Conservation (phyloP, 768 basidiomycete genomes). For the Podaxis carcinomalis region DNA sequence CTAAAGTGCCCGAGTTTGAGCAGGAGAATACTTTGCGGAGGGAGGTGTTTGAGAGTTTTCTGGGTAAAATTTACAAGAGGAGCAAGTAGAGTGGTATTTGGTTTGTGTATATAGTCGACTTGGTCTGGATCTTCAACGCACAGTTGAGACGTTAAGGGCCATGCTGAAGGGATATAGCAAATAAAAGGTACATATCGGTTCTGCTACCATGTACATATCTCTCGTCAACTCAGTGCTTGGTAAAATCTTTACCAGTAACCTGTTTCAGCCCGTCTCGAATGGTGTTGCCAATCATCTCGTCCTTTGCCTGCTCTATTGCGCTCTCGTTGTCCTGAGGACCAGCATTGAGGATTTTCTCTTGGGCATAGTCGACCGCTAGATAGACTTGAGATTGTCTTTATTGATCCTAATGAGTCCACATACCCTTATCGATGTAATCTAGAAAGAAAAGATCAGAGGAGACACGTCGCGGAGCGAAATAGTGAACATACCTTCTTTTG, state of each 20-base stretch:
- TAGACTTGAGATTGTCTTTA: not conserved
- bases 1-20: slow-evolving; percentile 60
- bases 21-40: slow-evolving; percentile 39
- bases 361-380: slow-evolving; percentile 34
- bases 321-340: slow-evolving; percentile 38
- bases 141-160: too few relatives aligned
- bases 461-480: not conserved
- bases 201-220: too few relatives aligned
- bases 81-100: slow-evolving; percentile 36
- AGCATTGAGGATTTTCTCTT: slow-evolving; percentile 29
- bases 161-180: too few relatives aligned
- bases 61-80: slow-evolving; percentile 80
- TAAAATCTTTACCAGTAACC: slow-evolving; percentile 32
- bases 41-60: slow-evolving; percentile 80
- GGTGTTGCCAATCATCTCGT: slow-evolving; percentile 36
- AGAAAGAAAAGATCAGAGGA: not conserved
- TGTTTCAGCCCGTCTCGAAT: slow-evolving; percentile 30
- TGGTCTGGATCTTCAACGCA: not conserved
- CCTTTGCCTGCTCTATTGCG: slow-evolving; percentile 37
- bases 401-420: not conserved
- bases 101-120: not conserved
- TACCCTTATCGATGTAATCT: slow-evolving; percentile 34
- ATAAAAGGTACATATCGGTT: too few relatives aligned
- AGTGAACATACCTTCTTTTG: slow-evolving; percentile 27
- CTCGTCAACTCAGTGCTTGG: too few relatives aligned